Conservation (phyloP, 2,329 filamentous ascomycete species). For the Aquanectria penicillioides region DNA sequence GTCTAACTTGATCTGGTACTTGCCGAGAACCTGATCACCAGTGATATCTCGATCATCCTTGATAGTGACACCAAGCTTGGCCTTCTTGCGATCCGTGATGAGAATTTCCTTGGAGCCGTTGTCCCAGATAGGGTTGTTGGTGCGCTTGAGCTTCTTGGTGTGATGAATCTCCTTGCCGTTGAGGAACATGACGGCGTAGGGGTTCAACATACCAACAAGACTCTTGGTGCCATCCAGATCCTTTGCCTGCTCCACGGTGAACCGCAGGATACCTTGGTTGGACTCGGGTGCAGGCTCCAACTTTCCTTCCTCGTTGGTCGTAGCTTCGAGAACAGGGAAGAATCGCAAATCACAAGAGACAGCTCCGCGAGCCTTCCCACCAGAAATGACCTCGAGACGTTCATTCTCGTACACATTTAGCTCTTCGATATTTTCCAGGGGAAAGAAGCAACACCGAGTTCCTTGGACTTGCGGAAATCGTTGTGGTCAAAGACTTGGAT, state of each 20-base stretch:
- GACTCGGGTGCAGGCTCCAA: conserved; percentile 84
- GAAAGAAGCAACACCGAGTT: conserved; percentile 89
- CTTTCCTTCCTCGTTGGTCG: conserved; percentile 79
- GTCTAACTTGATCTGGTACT: conserved; percentile 94
- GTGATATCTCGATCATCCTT: conserved; percentile 93
- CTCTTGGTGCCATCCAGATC: conserved; percentile 94
- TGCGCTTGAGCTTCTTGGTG: conserved; percentile 93
- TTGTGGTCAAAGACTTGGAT: conserved; percentile 93
- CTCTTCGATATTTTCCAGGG: conserved; percentile 83
- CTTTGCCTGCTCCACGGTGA: conserved; percentile 95
- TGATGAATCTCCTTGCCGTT: conserved; percentile 92
- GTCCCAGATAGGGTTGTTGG: conserved; percentile 96
- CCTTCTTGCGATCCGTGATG: conserved; percentile 91
- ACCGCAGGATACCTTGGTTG: conserved; percentile 92
- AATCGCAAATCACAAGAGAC: conserved; percentile 87
- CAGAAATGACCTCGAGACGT: conserved; percentile 82
- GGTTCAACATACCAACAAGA: conserved; percentile 88
- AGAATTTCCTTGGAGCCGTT: conserved; percentile 93
- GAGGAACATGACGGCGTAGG: conserved; percentile 87
- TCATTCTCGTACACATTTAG: conserved; percentile 84
- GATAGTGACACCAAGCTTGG: conserved; percentile 89
- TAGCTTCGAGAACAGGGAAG: conserved; percentile 87
- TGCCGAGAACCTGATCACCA: conserved; percentile 85
- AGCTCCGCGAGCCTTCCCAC: conserved; percentile 84
- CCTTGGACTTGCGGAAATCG: conserved; percentile 95